Conservation (phyloP, 495 filamentous ascomycete genomes). For the Xylaria bambusicola region DNA sequence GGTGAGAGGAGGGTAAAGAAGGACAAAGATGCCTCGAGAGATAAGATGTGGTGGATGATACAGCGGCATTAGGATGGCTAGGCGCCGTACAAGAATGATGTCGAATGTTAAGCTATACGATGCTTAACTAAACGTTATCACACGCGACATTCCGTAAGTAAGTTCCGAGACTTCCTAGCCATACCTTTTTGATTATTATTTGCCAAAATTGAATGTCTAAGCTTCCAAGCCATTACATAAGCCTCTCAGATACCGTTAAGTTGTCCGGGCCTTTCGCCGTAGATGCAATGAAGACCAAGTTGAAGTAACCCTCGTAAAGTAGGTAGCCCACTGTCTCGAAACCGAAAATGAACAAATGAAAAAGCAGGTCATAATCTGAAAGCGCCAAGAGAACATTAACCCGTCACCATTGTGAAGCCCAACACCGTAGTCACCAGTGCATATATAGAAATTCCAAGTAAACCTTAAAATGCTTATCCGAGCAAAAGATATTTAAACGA, state of each 20-base stretch:
- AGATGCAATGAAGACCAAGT: conserved; percentile 2
- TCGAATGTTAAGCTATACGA: no score
- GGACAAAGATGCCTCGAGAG: conserved; percentile 10
- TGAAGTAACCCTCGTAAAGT: background rate
- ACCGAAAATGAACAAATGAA: background rate
- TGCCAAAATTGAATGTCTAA: conserved; percentile 2
- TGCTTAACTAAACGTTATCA: no score
- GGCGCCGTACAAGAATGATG: no score
- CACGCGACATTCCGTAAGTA: no score
- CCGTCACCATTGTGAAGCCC: background rate
- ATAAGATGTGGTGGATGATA: conserved; percentile 20
- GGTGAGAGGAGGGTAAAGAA: conserved; percentile 46
- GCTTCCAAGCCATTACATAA: no score
- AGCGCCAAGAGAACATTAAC: background rate
- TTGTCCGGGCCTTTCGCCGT: background rate
- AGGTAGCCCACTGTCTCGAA: conserved; percentile 10
- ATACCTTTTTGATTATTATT: conserved; percentile 2
- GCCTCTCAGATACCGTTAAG: background rate
- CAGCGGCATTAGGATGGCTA: background rate
- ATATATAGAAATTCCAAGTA: background rate
- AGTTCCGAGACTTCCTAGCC: background rate
- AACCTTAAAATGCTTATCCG: conserved; percentile 1
- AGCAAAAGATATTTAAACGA: background rate
- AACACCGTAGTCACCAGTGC: conserved; percentile 5
- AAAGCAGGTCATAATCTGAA: background rate